A percentile compares a stretch with the other conserved stretches of the same genome.
These are phyloP conservation scores for Magnolia sinica DNA, from an alignment of 164 flowering plant species.

Conservation along the genomic window DNA sequence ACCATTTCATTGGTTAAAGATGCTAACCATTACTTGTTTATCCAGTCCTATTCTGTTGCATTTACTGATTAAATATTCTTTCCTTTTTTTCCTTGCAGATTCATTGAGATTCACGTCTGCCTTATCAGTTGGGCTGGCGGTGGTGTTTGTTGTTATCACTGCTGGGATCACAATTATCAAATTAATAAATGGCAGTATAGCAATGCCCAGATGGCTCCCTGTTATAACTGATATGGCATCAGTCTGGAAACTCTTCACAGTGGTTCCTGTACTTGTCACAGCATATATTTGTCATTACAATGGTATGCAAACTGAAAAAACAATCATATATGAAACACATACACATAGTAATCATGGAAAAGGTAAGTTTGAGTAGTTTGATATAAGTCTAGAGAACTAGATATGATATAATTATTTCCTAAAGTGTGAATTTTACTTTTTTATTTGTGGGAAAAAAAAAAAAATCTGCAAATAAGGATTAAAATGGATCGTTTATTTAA, in stretches of 20 bases:
- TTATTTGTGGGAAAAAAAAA: not conserved
- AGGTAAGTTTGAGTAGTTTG: not conserved
- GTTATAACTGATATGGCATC: constrained; percentile 54
- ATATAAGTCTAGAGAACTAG: not conserved
- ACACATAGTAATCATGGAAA: not conserved
- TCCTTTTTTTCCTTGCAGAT: constrained; percentile 48
- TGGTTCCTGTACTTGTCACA: constrained; percentile 89
- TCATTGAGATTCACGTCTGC: constrained; percentile 91
- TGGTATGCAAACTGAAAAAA: constrained; percentile 43
- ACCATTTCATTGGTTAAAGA: not conserved
- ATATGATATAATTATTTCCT: not conserved
- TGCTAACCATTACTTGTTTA: not conserved
- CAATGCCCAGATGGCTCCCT: constrained; percentile 81
- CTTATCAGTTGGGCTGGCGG: constrained; percentile 79
- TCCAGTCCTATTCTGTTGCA: not conserved
- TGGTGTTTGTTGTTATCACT: constrained; percentile 78
- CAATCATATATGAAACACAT: not conserved
- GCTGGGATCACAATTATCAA: constrained; percentile 72
- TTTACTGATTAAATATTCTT: not conserved
- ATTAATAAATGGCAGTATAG: constrained; percentile 53
- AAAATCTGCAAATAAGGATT: no score
- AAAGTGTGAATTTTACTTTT: no score
- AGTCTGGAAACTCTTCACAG: constrained; percentile 73
- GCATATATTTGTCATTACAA: constrained; percentile 93
- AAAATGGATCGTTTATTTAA: no score